Evolutionary conservation across 2,329 filamentous ascomycete genomes (phyloP), one percentile per base, ranked within the genome.

Genomic region (Dothidotthia symphoricarpi): DNA sequence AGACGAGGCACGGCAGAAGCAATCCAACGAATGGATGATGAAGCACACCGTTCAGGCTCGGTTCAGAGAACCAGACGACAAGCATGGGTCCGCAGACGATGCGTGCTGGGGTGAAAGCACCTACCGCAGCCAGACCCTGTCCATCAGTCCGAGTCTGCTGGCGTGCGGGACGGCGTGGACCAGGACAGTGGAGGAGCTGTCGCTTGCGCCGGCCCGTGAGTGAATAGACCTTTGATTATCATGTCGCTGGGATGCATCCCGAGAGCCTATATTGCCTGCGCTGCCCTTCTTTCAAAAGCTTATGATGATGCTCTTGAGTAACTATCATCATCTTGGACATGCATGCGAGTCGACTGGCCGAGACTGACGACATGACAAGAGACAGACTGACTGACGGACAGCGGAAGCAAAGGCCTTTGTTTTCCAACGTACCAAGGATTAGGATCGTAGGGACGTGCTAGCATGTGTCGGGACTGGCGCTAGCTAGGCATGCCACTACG

Each of bases 1-100:
- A 65, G 51, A 64, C 63, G 64, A 66, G 54, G 59, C 61, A 66
- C 63, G 61, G 62, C 59, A 65, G 63, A 61, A 56, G 60, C 47
- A 63, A 58, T 35, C 52, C 47, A 50, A 53, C 54, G 55, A 61
- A 55, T 65, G 56, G 61, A 63, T 60, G 59, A 61, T 50, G 51
- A 55, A 59, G 48, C 51, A 63, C 57, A 63, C 61, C 56, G 61
- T 64, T 65, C 61, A 62, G 57, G 49, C 53, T 46, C 41, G 47
- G 51, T 51, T 52, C 48, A 41, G 46, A 52, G 51, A 55, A 47
- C 47, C 54, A 58, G 49, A 42, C 53, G 49, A 42, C 53, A 42
- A 50, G 57, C 53, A 59, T 60, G 55, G 59, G 57, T 45, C 55
- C 47, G 50, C 48, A 47, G 47, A 57, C 54, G 62, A 63, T 63